Evolutionary conservation across 2,329 filamentous ascomycete species (phyloP), one percentile per base, ranked within the genome.

Genomic region (Leptographium procerum): DNA sequence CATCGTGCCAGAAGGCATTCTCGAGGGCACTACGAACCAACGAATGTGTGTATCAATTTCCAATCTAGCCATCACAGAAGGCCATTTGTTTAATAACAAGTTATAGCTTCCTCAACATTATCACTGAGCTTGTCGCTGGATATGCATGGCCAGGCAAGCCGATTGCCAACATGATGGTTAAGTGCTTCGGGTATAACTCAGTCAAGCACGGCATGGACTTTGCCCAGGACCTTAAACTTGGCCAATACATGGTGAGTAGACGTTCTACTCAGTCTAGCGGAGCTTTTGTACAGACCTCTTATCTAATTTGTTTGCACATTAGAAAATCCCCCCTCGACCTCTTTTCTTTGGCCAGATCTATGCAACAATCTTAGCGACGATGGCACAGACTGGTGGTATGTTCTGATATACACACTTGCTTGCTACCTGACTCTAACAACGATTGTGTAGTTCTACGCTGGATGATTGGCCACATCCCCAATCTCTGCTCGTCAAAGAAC

Each of bases 311-410:
- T n/a, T n/a, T n/a, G n/a, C n/a, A n/a, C 45, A 24, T 33, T 67
- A 70, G 61, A 64, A 59, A 70, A 82, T 85, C 22, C 81, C 82
- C 6, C 82, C 82, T 0, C 76, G 78, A 13, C 76, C 82, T 33
- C 80, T 81, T 4, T 85, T 85, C 63, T 69, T 73, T 26, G 81
- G 80, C 1, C 82, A 85, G 67, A 79, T 84, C 65, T 70, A 79
- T 11, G 80, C 81, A 36, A 84, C 79, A 2, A 70, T 83, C 24
- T 68, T 81, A 24, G 78, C 76, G 53, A 79, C 75, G 1, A 70
- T 81, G 31, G 57, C 59, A n/a, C 59, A 61, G 47, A 53, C 52
- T 7, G 59, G 59, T 16, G 59, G 59, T 58, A 56, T 1, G 52
- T 33, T 33, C n/a, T 19, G 7, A 8, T 19, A 8, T 43, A 3